Evolutionary conservation across 192 early-diverging fungal genomes (phyloP), one percentile per base, ranked within the genome.

Genomic region (Kappamyces sp.): DNA sequence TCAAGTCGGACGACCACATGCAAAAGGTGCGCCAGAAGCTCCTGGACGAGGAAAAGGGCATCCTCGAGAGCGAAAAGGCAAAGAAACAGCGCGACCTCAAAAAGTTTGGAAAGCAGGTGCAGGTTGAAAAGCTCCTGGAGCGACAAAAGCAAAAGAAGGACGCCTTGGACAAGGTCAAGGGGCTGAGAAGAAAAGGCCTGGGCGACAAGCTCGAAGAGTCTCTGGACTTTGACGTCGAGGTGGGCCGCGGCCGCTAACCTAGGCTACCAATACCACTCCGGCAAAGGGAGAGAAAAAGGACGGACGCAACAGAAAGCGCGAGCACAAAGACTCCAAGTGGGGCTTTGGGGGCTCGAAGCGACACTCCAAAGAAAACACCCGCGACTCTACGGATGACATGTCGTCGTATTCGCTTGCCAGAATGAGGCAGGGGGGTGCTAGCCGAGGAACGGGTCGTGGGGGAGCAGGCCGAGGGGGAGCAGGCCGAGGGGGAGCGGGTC

Each of bases 61-160:
- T 94, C 54, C 81, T 91, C 68, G 86, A 82, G 29, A 73, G 87
- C 36, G 92, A 94, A 61, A 80, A 91, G 32, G 89, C 89, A 38
- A 82, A 85, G 50, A 87, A 87, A 62, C 88, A 90, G 71, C 82
- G 95, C 49, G 88, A 93, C 45, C 74, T 88, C 54, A 93, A 94
- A 74, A 96, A 95, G 84, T 98, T 91, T 68, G 93, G 94, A 59
- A 96, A 96, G 72, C 89, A 94, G 79, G 91, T 98, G 5, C 93
- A 98, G 70, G 71, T 86, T 6, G 90, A 94, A 71, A 96, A 96
- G 69, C 74, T 91, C 34, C 75, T 81, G 60, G 91, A 93, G 65
- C 84, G 93, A 43, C 85, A 90, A 67, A 83, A 88, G 64, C 64
- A 87, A 64, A 96, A 96, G 80, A 81, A 81, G 48, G 76, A 87